Conservation (phyloP, 805 yeast species). For the Limtongia smithiae region DNA sequence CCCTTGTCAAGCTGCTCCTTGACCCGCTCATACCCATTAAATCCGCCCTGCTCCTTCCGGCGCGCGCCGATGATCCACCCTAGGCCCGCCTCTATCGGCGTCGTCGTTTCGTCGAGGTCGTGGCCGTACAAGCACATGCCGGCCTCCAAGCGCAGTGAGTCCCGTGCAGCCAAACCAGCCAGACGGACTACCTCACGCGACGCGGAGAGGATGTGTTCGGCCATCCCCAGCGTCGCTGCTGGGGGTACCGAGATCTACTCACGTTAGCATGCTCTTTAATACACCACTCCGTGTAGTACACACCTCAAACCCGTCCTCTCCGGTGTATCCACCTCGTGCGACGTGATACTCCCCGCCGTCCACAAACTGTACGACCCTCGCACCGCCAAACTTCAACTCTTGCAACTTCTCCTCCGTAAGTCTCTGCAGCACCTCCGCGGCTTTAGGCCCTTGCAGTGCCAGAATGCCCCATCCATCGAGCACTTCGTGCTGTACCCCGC, state of each 20-base stretch:
- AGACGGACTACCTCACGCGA: constrained; percentile 60
- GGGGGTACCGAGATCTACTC: constrained; percentile 34
- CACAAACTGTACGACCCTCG: constrained; percentile 10
- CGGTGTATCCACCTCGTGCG: constrained; percentile 97
- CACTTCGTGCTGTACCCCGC: constrained; percentile 35
- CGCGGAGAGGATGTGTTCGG: constrained; percentile 54
- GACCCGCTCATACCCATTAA: constrained; percentile 75
- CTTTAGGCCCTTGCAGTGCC: constrained; percentile 91
- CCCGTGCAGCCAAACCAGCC: constrained; percentile 97
- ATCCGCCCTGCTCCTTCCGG: constrained; percentile 57
- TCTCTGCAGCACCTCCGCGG: constrained; percentile 63
- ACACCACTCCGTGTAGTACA: constrained; percentile 53
- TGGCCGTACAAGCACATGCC: constrained; percentile 98
- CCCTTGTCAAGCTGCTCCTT: constrained; percentile 58
- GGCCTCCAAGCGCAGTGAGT: constrained; percentile 90
- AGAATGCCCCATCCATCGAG: constrained; percentile 69
- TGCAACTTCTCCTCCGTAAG: constrained; percentile 58
- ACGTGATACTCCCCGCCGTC: constrained; percentile 50
- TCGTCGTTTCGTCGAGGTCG: constrained; percentile 71
- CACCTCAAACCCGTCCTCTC: constrained; percentile 96
- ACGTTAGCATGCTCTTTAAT: not conserved
- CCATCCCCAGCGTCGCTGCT: constrained; percentile 52
- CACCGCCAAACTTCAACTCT: constrained; percentile 66
- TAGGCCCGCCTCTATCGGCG: constrained; percentile 86
- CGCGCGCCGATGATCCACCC: constrained; percentile 86